These are phyloP conservation scores for Nemania sp. DNA, from an alignment of 2,329 filamentous ascomycete genomes.

Conservation along the genomic window DNA sequence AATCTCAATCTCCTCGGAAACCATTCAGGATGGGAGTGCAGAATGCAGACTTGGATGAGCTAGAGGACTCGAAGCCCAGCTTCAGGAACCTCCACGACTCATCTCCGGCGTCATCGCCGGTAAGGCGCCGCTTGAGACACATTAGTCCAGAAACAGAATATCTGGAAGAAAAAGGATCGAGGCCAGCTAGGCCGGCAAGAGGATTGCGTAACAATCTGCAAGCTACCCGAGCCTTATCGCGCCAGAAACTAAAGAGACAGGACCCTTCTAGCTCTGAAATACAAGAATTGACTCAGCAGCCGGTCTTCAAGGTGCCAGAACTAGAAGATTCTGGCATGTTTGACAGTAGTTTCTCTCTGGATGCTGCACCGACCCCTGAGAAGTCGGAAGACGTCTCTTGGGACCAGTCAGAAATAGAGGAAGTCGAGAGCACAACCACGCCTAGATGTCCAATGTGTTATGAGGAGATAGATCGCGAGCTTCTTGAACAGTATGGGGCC, in stretches of 20 bases:
- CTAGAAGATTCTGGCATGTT: conserved; percentile 32
- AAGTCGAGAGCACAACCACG: conserved; percentile 14
- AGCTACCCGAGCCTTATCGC: not conserved
- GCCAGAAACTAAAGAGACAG: conserved; percentile 14
- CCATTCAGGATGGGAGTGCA: conserved; percentile 10
- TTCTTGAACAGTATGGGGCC: conserved; percentile 57
- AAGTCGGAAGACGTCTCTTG: conserved; percentile 26
- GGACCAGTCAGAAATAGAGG: conserved; percentile 20
- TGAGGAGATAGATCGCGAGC: conserved; percentile 55
- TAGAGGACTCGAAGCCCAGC: conserved; percentile 9
- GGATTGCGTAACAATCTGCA: not conserved
- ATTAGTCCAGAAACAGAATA: conserved; percentile 8
- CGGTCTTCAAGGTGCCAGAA: conserved; percentile 33
- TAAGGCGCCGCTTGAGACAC: conserved; percentile 6
- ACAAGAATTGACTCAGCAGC: conserved; percentile 25
- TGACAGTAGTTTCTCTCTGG: conserved; percentile 22
- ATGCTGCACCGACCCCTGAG: conserved; percentile 1
- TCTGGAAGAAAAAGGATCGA: conserved; percentile 1
- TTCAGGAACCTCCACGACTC: conserved; percentile 17
- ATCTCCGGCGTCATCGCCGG: conserved; percentile 20
- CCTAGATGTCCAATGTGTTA: conserved; percentile 69
- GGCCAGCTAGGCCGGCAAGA: not conserved
- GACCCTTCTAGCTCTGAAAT: conserved; percentile 3
- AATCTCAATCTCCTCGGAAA: conserved; percentile 10
- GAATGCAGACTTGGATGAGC: conserved; percentile 18